A percentile compares a stretch with the other conserved stretches of the same genome.
Conservation (phyloP, 2,329 filamentous ascomycete genomes). For the Fusarium heterosporum region DNA sequence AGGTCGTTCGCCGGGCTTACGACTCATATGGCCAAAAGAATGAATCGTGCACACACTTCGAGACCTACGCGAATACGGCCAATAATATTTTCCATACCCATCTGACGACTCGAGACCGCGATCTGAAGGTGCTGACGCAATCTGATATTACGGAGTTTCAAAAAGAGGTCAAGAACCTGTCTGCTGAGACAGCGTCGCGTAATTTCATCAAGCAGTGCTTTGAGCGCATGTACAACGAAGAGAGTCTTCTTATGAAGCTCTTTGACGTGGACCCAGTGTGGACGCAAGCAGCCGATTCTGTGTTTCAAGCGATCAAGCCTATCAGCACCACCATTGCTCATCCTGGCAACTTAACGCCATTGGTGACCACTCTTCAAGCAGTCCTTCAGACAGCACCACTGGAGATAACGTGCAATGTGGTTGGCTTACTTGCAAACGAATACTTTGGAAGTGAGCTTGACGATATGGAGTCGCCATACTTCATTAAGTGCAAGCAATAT, state of each 20-base stretch:
- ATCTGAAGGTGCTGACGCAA: constrained; percentile 64
- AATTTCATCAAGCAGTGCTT: constrained; percentile 71
- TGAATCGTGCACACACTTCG: constrained; percentile 57
- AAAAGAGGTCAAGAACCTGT: constrained; percentile 62
- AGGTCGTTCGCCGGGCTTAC: constrained; percentile 63
- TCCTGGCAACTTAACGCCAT: constrained; percentile 64
- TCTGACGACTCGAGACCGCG: constrained; percentile 63
- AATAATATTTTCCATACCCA: constrained; percentile 67
- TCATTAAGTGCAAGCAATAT: constrained; percentile 66
- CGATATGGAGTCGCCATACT: constrained; percentile 67
- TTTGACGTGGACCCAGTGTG: constrained; percentile 68
- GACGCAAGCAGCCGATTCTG: constrained; percentile 62
- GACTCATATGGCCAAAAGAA: constrained; percentile 62
- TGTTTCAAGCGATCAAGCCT: constrained; percentile 62
- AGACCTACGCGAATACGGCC: constrained; percentile 66
- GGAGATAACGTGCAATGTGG: constrained; percentile 64
- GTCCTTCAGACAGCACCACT: constrained; percentile 62
- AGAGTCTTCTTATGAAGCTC: constrained; percentile 64
- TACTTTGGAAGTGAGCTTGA: constrained; percentile 67
- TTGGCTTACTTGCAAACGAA: constrained; percentile 69
- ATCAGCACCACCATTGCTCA: constrained; percentile 65
- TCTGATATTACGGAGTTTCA: constrained; percentile 67
- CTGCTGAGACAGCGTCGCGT: constrained; percentile 65
- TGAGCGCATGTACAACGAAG: constrained; percentile 68
- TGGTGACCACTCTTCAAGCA: constrained; percentile 63